These are phyloP conservation scores for Gnomoniopsis smithogilvyi DNA, from an alignment of 2,329 filamentous ascomycete genomes.

Conservation along the genomic window DNA sequence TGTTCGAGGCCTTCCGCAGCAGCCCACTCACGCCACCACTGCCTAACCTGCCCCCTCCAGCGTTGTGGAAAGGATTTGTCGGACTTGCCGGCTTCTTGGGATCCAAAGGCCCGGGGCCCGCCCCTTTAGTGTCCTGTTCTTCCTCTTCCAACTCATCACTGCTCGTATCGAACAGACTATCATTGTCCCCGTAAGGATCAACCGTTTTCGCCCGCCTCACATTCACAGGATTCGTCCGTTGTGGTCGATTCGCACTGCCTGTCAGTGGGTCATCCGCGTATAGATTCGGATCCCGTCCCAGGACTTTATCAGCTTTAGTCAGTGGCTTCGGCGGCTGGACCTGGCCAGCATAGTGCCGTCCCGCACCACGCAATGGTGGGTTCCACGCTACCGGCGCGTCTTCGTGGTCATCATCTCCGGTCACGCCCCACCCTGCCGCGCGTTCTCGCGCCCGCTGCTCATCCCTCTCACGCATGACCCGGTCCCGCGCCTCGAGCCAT, in stretches of 20 bases:
- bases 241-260: conserved; percentile 38
- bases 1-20: conserved; percentile 31
- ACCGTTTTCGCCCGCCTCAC: conserved; percentile 33
- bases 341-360: conserved; percentile 29
- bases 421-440: conserved; percentile 63
- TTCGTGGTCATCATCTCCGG: conserved; percentile 27
- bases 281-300: conserved; percentile 54
- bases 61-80: conserved; percentile 40
- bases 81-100: conserved; percentile 39
- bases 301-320: conserved; percentile 57
- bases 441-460: conserved; percentile 62
- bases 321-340: conserved; percentile 33
- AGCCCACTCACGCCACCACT: conserved; percentile 40
- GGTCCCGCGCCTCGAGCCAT: conserved; percentile 71
- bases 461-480: conserved; percentile 54
- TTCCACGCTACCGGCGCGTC: conserved; percentile 24
- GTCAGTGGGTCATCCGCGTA: conserved; percentile 44
- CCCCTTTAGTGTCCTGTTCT: conserved; percentile 23
- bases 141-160: conserved; percentile 32
- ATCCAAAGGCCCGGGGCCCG: conserved; percentile 34
- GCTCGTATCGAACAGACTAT: conserved; percentile 25
- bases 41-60: conserved; percentile 30
- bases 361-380: conserved; percentile 23
- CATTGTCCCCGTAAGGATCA: conserved; percentile 27
- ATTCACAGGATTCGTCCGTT: conserved; percentile 44